Evolutionary conservation across 2,329 filamentous ascomycete genomes (phyloP).

Genomic region (Aureobasidium subglaciale): DNA sequence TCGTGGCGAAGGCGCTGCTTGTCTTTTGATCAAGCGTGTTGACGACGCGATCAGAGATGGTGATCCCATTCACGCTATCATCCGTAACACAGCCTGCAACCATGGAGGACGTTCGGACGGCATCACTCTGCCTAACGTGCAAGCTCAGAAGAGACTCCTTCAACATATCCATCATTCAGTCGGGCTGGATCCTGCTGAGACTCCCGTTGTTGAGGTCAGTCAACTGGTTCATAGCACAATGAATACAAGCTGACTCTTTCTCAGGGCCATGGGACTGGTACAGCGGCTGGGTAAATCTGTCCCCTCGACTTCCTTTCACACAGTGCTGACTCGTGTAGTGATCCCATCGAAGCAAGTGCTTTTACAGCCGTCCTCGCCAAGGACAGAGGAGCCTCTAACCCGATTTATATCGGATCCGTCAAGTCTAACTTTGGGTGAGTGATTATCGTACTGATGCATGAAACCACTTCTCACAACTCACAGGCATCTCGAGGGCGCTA

Average conservation of each 20-base stretch:
- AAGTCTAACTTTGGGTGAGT: constrained; percentile 23
- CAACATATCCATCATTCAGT: constrained; percentile 30
- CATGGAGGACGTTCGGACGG: constrained; percentile 35
- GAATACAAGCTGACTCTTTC: neutral
- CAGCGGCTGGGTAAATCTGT: constrained; percentile 16
- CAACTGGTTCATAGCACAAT: neutral
- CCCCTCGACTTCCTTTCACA: neutral
- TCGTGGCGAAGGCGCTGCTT: constrained; percentile 47
- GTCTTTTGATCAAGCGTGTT: constrained; percentile 47
- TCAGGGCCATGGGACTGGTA: constrained; percentile 24
- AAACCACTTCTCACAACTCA: too few species aligned
- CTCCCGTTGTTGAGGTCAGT: constrained; percentile 19
- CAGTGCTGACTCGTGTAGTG: neutral
- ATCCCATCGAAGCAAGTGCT: constrained; percentile 23
- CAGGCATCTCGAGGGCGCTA: constrained; percentile 20
- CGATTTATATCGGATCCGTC: constrained; percentile 21
- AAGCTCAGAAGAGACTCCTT: constrained; percentile 33
- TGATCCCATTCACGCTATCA: constrained; percentile 37
- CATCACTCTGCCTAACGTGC: constrained; percentile 33
- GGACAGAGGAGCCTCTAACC: neutral
- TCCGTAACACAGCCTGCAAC: constrained; percentile 31
- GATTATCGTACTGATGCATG: too few species aligned
- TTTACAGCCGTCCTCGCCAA: constrained; percentile 13
- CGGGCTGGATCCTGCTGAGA: constrained; percentile 25
- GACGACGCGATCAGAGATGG: constrained; percentile 40